Evolutionary conservation across 257 asterid genomes (phyloP).

Genomic region (Verbascum thapsus): DNA sequence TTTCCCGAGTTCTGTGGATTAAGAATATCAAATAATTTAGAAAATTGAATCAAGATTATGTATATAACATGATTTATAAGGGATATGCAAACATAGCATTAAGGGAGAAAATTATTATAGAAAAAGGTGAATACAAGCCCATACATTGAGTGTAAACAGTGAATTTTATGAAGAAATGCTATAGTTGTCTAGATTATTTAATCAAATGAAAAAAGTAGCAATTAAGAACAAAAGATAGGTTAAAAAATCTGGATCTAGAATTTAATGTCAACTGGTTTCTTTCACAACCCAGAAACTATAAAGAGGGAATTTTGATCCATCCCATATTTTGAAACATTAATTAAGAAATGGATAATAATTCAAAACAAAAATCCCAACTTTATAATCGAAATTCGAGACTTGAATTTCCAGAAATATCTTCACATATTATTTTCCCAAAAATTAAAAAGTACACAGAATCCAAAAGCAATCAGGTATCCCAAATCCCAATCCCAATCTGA

Average conservation of each 20-base stretch:
- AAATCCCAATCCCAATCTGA: constrained; percentile 12
- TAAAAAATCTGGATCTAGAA: constrained; percentile 23
- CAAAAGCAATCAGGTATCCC: not conserved
- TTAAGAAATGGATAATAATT: not conserved
- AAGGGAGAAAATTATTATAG: no score
- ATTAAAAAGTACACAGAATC: not conserved
- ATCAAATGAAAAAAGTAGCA: constrained; percentile 10
- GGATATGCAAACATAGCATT: not conserved
- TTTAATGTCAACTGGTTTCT: constrained; percentile 13
- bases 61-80: not conserved
- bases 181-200: not conserved
- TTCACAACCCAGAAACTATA: not conserved
- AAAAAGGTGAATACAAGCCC: no score
- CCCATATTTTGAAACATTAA: not conserved
- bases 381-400: constrained; percentile 12
- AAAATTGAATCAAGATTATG: not conserved
- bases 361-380: constrained; percentile 2
- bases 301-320: constrained; percentile 22
- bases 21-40: constrained; percentile 9
- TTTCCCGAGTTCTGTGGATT: constrained; percentile 55
- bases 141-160: constrained; percentile 5
- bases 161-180: not conserved
- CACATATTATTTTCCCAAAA: not conserved
- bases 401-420: not conserved
- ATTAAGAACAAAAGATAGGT: not conserved